Percentiles rank a stretch among this genome's conserved stretches.
Evolutionary conservation across 2,329 filamentous ascomycete species (phyloP).

Genomic region (Xylariomycetidae sp.): DNA sequence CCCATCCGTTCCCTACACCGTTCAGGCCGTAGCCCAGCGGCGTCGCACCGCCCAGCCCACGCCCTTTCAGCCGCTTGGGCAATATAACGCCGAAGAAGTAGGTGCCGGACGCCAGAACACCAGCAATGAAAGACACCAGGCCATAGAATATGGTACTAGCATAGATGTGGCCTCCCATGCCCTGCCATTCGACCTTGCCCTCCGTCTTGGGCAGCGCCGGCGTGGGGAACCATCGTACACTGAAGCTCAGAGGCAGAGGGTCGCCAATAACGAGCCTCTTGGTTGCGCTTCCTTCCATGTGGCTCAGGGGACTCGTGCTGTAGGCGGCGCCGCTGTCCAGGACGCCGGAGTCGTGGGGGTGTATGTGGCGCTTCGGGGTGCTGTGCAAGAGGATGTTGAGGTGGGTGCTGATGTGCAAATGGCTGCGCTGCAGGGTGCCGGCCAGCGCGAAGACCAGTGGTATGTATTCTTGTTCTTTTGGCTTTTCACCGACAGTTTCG

Average conservation of each 20-base stretch:
- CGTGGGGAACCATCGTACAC: constrained; percentile 80
- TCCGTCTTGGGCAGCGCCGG: constrained; percentile 64
- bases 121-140: constrained; percentile 52
- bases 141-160: constrained; percentile 59
- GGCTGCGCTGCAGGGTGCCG: constrained; percentile 80
- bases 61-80: constrained; percentile 44
- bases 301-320: constrained; percentile 65
- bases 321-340: constrained; percentile 86
- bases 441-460: constrained; percentile 84
- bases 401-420: constrained; percentile 84
- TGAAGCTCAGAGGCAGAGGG: constrained; percentile 69
- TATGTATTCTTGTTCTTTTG: constrained; percentile 57
- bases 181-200: constrained; percentile 58
- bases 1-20: constrained; percentile 54
- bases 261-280: constrained; percentile 82
- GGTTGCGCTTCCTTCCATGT: constrained; percentile 45
- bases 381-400: constrained; percentile 83
- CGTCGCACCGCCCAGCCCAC: constrained; percentile 50
- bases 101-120: constrained; percentile 45
- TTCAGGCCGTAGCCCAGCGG: constrained; percentile 51
- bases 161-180: constrained; percentile 58
- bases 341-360: constrained; percentile 65
- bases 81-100: constrained; percentile 58
- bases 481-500: constrained; percentile 47
- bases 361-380: constrained; percentile 55